Conservation (phyloP, 805 yeast genomes). For the Metschnikowia lochheadii region DNA sequence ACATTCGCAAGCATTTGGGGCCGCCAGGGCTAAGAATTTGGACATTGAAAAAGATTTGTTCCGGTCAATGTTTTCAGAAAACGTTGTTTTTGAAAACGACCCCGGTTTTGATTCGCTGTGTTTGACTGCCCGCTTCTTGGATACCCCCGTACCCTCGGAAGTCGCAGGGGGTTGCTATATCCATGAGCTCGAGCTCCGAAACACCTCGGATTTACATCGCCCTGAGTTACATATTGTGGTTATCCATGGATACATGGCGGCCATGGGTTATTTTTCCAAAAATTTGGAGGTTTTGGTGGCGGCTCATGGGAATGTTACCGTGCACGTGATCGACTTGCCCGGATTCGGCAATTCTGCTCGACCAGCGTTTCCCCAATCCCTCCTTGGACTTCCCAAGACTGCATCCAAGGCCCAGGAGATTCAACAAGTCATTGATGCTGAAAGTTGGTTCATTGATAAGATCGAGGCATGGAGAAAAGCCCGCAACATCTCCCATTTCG, state of each 20-base stretch:
- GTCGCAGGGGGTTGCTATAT: conserved; percentile 25
- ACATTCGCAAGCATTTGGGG: conserved; percentile 6
- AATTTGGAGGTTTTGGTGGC: conserved; percentile 32
- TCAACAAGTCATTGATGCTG: conserved; percentile 29
- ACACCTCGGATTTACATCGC: conserved; percentile 13
- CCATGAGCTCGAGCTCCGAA: conserved; percentile 35
- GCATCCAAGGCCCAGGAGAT: conserved; percentile 23
- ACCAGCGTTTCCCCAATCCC: conserved; percentile 33
- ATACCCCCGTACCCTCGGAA: conserved; percentile 21
- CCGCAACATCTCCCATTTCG: conserved; percentile 23
- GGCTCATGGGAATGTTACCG: conserved; percentile 27
- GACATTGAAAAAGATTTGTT: conserved; percentile 33
- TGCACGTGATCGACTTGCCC: conserved; percentile 40
- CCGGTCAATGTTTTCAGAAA: conserved; percentile 29
- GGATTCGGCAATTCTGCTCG: conserved; percentile 43
- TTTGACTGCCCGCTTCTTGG: conserved; percentile 22
- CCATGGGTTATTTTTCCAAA: conserved; percentile 38
- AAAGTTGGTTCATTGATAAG: conserved; percentile 40
- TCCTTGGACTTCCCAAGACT: conserved; percentile 19
- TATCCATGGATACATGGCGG: conserved; percentile 45
- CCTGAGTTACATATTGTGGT: conserved; percentile 26
- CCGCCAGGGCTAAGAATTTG: conserved; percentile 24
- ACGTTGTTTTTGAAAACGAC: conserved; percentile 13
- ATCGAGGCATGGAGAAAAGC: conserved; percentile 34
- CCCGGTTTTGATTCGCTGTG: conserved; percentile 3